phyloP scores from a whole-genome alignment of 306 rosid genomes.

The Begonia fuchsioides region DNA sequence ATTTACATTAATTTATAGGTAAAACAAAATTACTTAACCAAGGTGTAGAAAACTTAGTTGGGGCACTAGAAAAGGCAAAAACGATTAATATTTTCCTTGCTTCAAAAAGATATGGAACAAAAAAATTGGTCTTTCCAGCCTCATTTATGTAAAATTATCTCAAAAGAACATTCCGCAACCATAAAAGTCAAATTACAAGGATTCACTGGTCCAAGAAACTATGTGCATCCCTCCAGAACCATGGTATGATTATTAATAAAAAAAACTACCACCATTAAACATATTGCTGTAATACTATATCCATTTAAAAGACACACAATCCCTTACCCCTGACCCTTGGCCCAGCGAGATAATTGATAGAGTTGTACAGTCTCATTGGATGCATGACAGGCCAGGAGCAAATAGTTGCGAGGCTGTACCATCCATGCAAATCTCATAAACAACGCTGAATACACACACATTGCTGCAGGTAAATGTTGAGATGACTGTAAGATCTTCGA shows the following conservation, averaged over 20 bases:
- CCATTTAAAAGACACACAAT: not conserved
- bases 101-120: no score
- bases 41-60: no score
- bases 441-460: conserved; percentile 58
- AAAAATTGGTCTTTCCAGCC: no score
- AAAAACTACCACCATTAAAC: not conserved
- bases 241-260: not conserved
- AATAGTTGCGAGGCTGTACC: conserved; percentile 60
- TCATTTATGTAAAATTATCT: no score
- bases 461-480: conserved; percentile 26
- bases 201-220: not conserved
- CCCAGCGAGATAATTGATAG: conserved; percentile 56
- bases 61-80: no score
- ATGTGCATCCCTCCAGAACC: not conserved
- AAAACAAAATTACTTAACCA: no score
- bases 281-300: not conserved
- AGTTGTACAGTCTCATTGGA: conserved; percentile 65
- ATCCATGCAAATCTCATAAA: conserved; percentile 79
- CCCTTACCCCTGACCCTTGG: conserved; percentile 38
- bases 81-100: no score
- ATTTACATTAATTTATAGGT: no score
- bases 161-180: not conserved
- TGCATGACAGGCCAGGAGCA: conserved; percentile 51
- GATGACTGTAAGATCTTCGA: not conserved
- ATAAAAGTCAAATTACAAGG: not conserved